A percentile compares a stretch with the other conserved stretches of the same genome.
Evolutionary conservation across 257 asterid genomes (phyloP).

Genomic region (Rhazya stricta): DNA sequence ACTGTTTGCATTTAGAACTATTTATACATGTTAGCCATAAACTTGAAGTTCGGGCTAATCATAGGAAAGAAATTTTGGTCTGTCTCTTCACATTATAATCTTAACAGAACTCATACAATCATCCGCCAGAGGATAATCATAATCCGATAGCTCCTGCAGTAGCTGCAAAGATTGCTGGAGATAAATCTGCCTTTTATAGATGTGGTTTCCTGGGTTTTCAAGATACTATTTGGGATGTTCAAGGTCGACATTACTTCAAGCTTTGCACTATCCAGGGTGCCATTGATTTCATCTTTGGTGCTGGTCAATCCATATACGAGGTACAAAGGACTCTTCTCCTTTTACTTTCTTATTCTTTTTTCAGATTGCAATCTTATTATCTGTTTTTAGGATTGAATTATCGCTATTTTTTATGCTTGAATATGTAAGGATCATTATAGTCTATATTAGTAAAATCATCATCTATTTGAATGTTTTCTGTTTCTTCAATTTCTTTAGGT

Average conservation of each 20-base stretch:
- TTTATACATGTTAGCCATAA: too few relatives aligned
- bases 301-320: constrained; percentile 74
- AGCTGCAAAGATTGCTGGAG: constrained; percentile 58
- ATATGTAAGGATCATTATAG: too few relatives aligned
- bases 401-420: too few relatives aligned
- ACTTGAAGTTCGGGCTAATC: too few relatives aligned
- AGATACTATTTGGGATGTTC: constrained; percentile 69
- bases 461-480: too few relatives aligned
- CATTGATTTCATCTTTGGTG: constrained; percentile 72
- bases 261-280: constrained; percentile 57
- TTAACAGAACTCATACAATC: constrained; percentile 57
- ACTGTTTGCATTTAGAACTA: neutral
- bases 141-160: constrained; percentile 34
- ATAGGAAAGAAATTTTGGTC: too few relatives aligned
- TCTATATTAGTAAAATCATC: too few relatives aligned
- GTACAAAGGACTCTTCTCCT: too few relatives aligned
- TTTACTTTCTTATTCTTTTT: too few relatives aligned
- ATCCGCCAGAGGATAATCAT: constrained; percentile 23
- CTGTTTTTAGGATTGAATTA: too few relatives aligned
- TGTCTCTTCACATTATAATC: neutral
- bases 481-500: too few relatives aligned
- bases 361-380: too few relatives aligned
- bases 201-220: constrained; percentile 58
- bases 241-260: constrained; percentile 63
- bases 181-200: constrained; percentile 43